phyloP scores from a whole-genome alignment of 1,139 yeast species.

The Pichia sp. region DNA sequence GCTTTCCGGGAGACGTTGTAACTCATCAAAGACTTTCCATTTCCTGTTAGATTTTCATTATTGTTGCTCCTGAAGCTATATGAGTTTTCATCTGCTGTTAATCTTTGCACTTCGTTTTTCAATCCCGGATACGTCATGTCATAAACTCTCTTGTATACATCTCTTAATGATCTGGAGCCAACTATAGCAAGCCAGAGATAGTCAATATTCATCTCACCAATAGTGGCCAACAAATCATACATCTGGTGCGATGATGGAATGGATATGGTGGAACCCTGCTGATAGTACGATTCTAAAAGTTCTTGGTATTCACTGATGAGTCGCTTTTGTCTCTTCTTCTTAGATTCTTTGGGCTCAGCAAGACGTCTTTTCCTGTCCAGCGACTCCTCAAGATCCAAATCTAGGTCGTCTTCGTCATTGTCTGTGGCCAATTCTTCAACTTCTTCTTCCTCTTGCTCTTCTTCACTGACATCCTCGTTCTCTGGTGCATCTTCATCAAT shows the following conservation, averaged over 20 bases:
- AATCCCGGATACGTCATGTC: conserved; percentile 64
- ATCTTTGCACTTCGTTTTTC: conserved; percentile 76
- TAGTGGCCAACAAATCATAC: conserved; percentile 69
- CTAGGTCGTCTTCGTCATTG: conserved; percentile 27
- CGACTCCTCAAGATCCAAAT: conserved; percentile 27
- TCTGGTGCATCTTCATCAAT: conserved; percentile 33
- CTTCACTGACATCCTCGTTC: conserved; percentile 24
- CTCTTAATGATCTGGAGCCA: conserved; percentile 80
- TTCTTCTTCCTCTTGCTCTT: conserved; percentile 23
- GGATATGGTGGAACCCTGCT: conserved; percentile 72
- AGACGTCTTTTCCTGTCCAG: conserved; percentile 20
- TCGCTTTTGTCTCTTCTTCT: conserved; percentile 35
- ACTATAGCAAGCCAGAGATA: conserved; percentile 82
- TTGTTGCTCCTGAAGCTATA: conserved; percentile 4
- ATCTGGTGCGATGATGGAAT: conserved; percentile 74
- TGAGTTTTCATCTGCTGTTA: conserved; percentile 28
- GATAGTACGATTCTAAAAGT: conserved; percentile 60
- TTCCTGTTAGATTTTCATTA: background rate
- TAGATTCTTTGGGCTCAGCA: conserved; percentile 15
- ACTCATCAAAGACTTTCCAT: conserved; percentile 6
- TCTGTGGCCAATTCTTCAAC: conserved; percentile 21
- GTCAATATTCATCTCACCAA: conserved; percentile 70
- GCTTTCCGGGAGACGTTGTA: conserved; percentile 41
- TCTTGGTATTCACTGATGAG: conserved; percentile 41
- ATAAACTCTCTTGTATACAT: conserved; percentile 70